Conservation (phyloP, 768 basidiomycete species). For the Naematelia encephala region DNA sequence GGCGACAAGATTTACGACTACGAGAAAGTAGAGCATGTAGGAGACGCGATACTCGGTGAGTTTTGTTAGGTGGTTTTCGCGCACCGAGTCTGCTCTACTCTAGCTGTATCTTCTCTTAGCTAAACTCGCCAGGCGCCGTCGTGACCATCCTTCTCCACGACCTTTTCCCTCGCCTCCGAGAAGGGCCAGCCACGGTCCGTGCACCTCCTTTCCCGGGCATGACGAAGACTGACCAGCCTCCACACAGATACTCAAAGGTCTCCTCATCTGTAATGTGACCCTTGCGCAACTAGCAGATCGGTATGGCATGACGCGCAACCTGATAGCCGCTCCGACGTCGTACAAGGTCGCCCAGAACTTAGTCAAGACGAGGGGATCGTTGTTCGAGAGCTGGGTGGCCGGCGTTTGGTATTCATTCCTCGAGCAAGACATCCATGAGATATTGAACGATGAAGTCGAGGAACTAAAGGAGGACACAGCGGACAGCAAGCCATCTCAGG, state of each 20-base stretch:
- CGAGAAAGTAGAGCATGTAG: slow-evolving; percentile 44
- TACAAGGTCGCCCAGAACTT: slow-evolving; percentile 6
- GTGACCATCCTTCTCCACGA: slow-evolving; percentile 31
- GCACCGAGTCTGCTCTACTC: background rate
- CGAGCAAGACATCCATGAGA: slow-evolving; percentile 2
- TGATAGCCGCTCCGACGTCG: slow-evolving; percentile 14
- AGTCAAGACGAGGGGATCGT: slow-evolving; percentile 23
- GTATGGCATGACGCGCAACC: slow-evolving; percentile 23
- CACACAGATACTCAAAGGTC: slow-evolving; percentile 26
- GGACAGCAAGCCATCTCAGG: background rate
- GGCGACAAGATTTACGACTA: slow-evolving; percentile 17
- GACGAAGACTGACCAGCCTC: background rate
- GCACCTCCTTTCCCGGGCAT: background rate
- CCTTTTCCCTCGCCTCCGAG: slow-evolving; percentile 26
- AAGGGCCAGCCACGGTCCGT: slow-evolving; percentile 33
- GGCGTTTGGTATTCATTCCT: slow-evolving; percentile 33
- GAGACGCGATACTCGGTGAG: slow-evolving; percentile 38
- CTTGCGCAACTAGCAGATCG: slow-evolving; percentile 28
- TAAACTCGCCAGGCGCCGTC: slow-evolving; percentile 16
- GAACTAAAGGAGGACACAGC: background rate
- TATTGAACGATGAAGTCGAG: background rate
- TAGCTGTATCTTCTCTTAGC: background rate
- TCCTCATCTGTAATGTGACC: slow-evolving; percentile 26
- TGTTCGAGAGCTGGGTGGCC: slow-evolving; percentile 39
- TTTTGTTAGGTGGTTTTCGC: slow-evolving; percentile 26